phyloP scores from a whole-genome alignment of 192 early-diverging fungal genomes.

The Chytriomyces sp. region DNA sequence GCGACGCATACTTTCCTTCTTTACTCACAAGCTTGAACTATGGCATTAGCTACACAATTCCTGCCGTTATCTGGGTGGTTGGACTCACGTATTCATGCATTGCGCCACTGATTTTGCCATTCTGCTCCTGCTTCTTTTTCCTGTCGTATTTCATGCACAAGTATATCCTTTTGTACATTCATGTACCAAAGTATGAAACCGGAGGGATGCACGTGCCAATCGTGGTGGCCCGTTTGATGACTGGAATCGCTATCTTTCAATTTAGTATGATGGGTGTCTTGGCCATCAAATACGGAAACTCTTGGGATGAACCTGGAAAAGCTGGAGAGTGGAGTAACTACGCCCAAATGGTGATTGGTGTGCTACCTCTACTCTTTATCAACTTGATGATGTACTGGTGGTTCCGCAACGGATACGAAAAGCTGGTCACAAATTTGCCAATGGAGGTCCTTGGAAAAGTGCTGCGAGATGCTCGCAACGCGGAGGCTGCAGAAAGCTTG shows the following conservation, averaged over 20 bases:
- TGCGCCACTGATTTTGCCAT: slow-evolving; percentile 57
- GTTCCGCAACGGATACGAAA: slow-evolving; percentile 57
- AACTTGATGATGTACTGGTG: slow-evolving; percentile 48
- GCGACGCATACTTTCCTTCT: slow-evolving; percentile 59
- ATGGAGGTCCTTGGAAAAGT: slow-evolving; percentile 56
- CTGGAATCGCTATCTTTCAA: slow-evolving; percentile 58
- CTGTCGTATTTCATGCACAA: slow-evolving; percentile 60
- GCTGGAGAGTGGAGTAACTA: slow-evolving; percentile 29
- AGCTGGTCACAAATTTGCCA: slow-evolving; percentile 48
- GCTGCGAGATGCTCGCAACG: slow-evolving; percentile 31
- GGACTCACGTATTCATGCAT: slow-evolving; percentile 54
- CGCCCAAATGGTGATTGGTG: slow-evolving; percentile 53
- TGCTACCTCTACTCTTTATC: slow-evolving; percentile 50
- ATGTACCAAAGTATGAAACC: slow-evolving; percentile 60
- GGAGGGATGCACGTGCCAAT: slow-evolving; percentile 50
- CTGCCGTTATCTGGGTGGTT: slow-evolving; percentile 57
- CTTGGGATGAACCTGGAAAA: slow-evolving; percentile 23
- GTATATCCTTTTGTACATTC: slow-evolving; percentile 61
- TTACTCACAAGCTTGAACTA: slow-evolving; percentile 59
- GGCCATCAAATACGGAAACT: slow-evolving; percentile 46
- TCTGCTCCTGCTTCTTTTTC: slow-evolving; percentile 54
- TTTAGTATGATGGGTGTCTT: slow-evolving; percentile 60
- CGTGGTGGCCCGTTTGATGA: slow-evolving; percentile 54
- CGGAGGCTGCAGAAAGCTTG: background rate
- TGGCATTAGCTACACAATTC: slow-evolving; percentile 55